Base-by-base conservation (phyloP, 208 protist genomes). In the Trypanosoma theileri region DNA sequence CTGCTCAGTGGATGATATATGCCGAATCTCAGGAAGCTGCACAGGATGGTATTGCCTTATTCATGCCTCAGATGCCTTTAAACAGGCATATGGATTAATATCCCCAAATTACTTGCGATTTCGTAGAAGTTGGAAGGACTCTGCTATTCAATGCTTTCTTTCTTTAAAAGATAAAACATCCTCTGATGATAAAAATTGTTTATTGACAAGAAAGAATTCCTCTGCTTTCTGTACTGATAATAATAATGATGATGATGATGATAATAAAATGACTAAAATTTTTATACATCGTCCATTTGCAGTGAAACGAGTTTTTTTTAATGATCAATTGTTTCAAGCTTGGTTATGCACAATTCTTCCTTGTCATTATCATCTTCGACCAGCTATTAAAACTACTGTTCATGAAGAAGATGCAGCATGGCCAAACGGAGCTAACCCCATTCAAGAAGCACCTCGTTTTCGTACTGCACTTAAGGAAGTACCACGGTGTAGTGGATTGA, bases 341-440 rank as follows among this genome's bases (percentile, higher is more conserved):
- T 93, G 90, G 90, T 85, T 95, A 83, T 95, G 90, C 80, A 93
- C 85, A 41, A 89, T 92, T 60, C 74, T 95, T 52, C 90, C 90
- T 4, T 69, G 77, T 9, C 61, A 89, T 65, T 93, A 95, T 59
- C 81, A 89, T 69, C 76, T 95, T 19, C 71, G 53, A 12, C 75
- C 63, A 16, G 66, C 59, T 3, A n/a, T 50, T 28, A 57, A 31
- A 28, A 62, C 60, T 11, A 16, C 19, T 41, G 22, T 42, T 9
- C 61, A 46, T 52, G 17, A 9, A 53, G 48, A 55, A 0, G 70
- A 69, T 46, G 75, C 67, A 1, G 71, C 79, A 14, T 71, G 46
- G 41, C 9, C 14, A n/a, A 11, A 48, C 45, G 26, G 17, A 22
- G 21, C 24, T 28, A 16, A 52, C 28, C 1, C 11, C 1, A 3